phyloP scores from a whole-genome alignment of 495 filamentous ascomycete genomes.

The Penicillium maclennaniae region DNA sequence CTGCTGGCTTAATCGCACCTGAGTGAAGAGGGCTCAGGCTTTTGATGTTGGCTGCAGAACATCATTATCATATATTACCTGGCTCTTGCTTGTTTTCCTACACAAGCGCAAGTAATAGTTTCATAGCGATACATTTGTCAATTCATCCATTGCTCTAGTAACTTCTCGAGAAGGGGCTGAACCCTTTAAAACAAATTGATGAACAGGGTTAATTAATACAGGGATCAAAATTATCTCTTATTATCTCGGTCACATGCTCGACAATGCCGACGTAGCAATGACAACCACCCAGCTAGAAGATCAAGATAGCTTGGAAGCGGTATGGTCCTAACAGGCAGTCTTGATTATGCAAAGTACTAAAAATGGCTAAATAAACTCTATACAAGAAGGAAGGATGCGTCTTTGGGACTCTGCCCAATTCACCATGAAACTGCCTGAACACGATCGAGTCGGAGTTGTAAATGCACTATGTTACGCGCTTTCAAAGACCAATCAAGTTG shows the following conservation, averaged over 20 bases:
- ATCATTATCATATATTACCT: too few relatives aligned
- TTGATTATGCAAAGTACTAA: conserved; percentile 4
- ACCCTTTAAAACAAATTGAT: neutral
- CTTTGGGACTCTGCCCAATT: neutral
- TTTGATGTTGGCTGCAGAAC: too few relatives aligned
- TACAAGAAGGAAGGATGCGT: conserved; percentile 4
- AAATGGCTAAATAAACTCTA: conserved; percentile 5
- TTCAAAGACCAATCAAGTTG: neutral
- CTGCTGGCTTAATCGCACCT: neutral
- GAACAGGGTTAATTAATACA: neutral
- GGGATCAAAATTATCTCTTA: neutral
- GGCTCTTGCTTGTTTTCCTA: too few relatives aligned
- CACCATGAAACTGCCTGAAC: neutral
- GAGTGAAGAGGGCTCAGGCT: neutral
- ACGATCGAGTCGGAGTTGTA: neutral
- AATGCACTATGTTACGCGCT: conserved; percentile 20
- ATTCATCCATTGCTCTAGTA: neutral
- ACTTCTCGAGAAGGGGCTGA: neutral
- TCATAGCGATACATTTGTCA: too few relatives aligned
- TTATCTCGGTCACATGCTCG: neutral
- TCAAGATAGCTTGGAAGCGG: neutral
- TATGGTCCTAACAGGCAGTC: neutral
- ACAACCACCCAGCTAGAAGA: conserved; percentile 3
- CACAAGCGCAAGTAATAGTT: too few relatives aligned
- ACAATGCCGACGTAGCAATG: neutral